Percentiles rank a stretch among this genome's conserved stretches.
Evolutionary conservation across 768 basidiomycete species (phyloP).

Genomic region (Candolleomyces aberdarensis): DNA sequence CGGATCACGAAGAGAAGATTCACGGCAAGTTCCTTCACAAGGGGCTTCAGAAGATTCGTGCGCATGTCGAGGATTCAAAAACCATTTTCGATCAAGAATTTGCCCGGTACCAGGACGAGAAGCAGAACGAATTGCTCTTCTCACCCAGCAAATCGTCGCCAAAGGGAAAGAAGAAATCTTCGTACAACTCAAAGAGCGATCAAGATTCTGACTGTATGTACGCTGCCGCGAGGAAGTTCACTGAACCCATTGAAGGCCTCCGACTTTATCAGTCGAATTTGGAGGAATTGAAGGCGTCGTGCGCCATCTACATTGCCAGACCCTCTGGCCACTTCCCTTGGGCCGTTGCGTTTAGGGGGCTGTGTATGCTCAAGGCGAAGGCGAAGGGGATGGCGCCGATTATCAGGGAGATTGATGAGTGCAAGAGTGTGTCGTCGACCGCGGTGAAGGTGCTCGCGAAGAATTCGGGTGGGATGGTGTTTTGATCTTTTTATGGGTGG

Average conservation of each 20-base stretch:
- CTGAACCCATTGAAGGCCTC: constrained; percentile 22
- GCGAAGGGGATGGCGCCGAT: constrained; percentile 33
- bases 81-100: too few relatives aligned
- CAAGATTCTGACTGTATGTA: constrained; percentile 24
- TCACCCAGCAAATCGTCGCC: too few relatives aligned
- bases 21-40: too few relatives aligned
- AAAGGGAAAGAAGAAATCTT: too few relatives aligned
- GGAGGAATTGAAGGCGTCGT: constrained; percentile 55
- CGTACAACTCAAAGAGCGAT: background rate
- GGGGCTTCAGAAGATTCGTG: too few relatives aligned
- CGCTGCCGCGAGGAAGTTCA: constrained; percentile 12
- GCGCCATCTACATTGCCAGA: constrained; percentile 33
- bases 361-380: constrained; percentile 56
- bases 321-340: constrained; percentile 41
- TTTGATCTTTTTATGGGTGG: background rate
- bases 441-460: constrained; percentile 23
- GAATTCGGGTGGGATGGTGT: background rate
- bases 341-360: constrained; percentile 46
- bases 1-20: too few relatives aligned
- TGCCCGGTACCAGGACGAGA: too few relatives aligned
- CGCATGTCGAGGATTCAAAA: too few relatives aligned
- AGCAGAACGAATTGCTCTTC: too few relatives aligned
- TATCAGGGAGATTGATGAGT: constrained; percentile 37
- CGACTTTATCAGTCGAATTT: constrained; percentile 24
- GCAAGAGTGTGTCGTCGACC: constrained; percentile 28